A percentile compares a stretch with the other conserved stretches of the same genome.
Conservation (phyloP, 2,329 filamentous ascomycete genomes). For the Penicillium palitans region DNA sequence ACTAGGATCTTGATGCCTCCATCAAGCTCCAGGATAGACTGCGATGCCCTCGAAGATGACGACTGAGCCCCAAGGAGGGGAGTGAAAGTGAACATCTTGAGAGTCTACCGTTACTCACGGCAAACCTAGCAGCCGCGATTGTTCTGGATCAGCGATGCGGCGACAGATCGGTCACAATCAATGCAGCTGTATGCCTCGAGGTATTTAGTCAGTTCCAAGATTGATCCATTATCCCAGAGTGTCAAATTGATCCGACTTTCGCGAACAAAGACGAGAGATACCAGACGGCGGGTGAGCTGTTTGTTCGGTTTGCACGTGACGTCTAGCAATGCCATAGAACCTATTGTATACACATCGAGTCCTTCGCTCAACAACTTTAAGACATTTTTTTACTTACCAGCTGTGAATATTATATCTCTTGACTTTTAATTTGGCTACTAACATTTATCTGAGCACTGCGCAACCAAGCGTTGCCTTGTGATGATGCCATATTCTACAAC, state of each 20-base stretch:
- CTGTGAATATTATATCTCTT: not conserved
- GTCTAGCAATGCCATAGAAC: too few relatives aligned
- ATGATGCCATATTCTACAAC: not conserved
- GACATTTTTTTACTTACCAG: too few relatives aligned
- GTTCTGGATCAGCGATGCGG: not conserved
- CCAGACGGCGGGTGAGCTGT: conserved; percentile 1
- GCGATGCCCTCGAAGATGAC: conserved; percentile 73
- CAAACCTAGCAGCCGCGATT: conserved; percentile 12
- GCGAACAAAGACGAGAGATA: not conserved
- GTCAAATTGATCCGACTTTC: conserved; percentile 3
- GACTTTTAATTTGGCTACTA: not conserved
- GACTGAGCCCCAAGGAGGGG: conserved; percentile 89
- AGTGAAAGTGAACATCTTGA: conserved; percentile 89
- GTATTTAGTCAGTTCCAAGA: not conserved
- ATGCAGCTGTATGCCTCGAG: conserved; percentile 6
- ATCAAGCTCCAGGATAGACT: conserved; percentile 95
- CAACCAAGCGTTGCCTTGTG: not conserved
- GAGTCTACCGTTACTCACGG: conserved; percentile 13
- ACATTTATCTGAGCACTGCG: too few relatives aligned
- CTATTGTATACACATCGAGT: not conserved
- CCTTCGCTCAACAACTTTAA: not conserved
- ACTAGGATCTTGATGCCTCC: conserved; percentile 94
- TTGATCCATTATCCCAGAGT: not conserved
- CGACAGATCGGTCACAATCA: not conserved
- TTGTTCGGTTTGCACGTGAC: conserved; percentile 2